Conservation (phyloP, 169 alveolate genomes). For the Plasmodium relictum region DNA sequence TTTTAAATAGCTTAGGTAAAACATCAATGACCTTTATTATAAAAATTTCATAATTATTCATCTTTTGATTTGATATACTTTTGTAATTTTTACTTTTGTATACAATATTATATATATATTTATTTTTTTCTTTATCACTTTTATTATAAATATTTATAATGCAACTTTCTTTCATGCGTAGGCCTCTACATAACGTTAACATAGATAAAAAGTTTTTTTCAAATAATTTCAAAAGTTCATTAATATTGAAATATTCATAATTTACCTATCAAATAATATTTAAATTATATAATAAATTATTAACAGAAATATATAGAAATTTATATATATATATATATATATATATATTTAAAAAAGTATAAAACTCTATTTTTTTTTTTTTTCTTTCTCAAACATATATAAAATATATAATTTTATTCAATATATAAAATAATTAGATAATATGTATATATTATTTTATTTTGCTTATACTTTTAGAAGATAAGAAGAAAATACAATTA, state of each 20-base stretch:
- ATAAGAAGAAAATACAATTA: constrained; percentile 69
- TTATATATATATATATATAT: not conserved
- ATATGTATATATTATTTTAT: not conserved
- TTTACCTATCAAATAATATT: constrained; percentile 49
- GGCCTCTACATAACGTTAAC: constrained; percentile 58
- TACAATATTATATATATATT: constrained; percentile 35
- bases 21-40: constrained; percentile 68
- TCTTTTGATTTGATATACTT: constrained; percentile 65
- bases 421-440: no score
- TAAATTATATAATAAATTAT: not conserved
- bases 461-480: constrained; percentile 27
- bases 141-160: constrained; percentile 30
- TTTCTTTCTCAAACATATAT: no score
- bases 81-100: constrained; percentile 59
- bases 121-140: constrained; percentile 15
- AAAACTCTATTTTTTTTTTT: not conserved
- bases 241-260: constrained; percentile 67
- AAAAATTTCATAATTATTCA: constrained; percentile 76
- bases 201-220: constrained; percentile 35
- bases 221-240: constrained; percentile 50
- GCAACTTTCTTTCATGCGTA: constrained; percentile 15
- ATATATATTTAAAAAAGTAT: not conserved
- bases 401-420: no score
- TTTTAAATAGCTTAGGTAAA: constrained; percentile 63
- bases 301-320: not conserved